phyloP scores from a whole-genome alignment of 352 stramenopile species.

The Aphanomyces euteiches region DNA sequence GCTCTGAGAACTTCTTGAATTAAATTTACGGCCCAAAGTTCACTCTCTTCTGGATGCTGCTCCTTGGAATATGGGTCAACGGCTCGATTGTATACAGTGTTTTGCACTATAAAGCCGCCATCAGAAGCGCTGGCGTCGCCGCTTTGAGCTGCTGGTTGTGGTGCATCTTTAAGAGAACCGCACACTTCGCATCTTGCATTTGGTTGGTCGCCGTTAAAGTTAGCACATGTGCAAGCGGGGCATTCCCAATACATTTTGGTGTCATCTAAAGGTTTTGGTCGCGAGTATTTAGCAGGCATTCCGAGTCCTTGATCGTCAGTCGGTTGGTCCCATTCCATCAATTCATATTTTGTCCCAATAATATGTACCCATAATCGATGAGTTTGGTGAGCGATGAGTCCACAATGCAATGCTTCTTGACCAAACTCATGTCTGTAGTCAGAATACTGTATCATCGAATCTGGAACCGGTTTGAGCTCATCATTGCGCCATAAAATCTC shows the following conservation, averaged over 20 bases:
- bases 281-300: conserved; percentile 49
- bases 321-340: conserved; percentile 87
- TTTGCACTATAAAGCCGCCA: conserved; percentile 58
- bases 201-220: conserved; percentile 83
- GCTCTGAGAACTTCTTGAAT: conserved; percentile 55
- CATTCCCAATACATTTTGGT: conserved; percentile 89
- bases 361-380: conserved; percentile 87
- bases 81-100: conserved; percentile 53
- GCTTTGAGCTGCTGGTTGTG: conserved; percentile 28
- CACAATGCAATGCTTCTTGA: conserved; percentile 82
- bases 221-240: conserved; percentile 73
- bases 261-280: conserved; percentile 35
- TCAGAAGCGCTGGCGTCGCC: conserved; percentile 36
- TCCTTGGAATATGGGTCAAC: conserved; percentile 82
- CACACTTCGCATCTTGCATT: conserved; percentile 77
- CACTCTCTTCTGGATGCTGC: conserved; percentile 56
- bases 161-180: conserved; percentile 45
- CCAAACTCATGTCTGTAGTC: conserved; percentile 85
- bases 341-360: conserved; percentile 79
- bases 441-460: conserved; percentile 86
- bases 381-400: conserved; percentile 77
- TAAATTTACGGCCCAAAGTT: conserved; percentile 72
- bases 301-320: conserved; percentile 78
- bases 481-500: conserved; percentile 90
- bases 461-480: conserved; percentile 85